These are phyloP conservation scores for Crucibulum parvulum DNA, from an alignment of 1,284 basidiomycete genomes.

Conservation along the genomic window DNA sequence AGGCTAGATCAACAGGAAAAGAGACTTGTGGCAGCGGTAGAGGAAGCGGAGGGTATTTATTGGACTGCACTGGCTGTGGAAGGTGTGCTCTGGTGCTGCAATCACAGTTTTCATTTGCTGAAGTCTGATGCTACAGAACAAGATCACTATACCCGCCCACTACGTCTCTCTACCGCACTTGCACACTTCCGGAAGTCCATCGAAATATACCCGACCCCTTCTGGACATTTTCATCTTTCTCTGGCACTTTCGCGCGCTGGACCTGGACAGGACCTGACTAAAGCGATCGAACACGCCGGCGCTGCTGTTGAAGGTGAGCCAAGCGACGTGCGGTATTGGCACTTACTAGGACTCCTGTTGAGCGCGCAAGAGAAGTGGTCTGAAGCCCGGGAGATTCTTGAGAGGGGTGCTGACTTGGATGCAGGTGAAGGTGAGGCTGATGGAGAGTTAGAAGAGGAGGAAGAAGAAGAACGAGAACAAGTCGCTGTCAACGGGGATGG, in stretches of 20 bases:
- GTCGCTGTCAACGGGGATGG: neutral
- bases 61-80: conserved; percentile 63
- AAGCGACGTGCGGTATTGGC: conserved; percentile 86
- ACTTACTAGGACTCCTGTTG: conserved; percentile 86
- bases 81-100: conserved; percentile 44
- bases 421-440: conserved; percentile 18
- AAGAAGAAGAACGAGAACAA: conserved; percentile 1
- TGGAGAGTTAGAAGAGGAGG: conserved; percentile 15
- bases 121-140: conserved; percentile 54
- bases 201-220: conserved; percentile 60
- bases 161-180: conserved; percentile 66
- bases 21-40: conserved; percentile 58
- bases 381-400: conserved; percentile 81
- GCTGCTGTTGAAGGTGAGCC: conserved; percentile 81
- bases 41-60: conserved; percentile 75
- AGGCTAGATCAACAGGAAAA: conserved; percentile 54
- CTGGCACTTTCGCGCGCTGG: conserved; percentile 76
- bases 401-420: conserved; percentile 51
- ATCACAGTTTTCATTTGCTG: neutral
- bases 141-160: conserved; percentile 66
- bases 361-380: conserved; percentile 85
- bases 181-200: conserved; percentile 63
- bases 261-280: conserved; percentile 68
- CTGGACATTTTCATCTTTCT: conserved; percentile 83
- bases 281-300: conserved; percentile 76